Conservation (phyloP, 768 basidiomycete genomes). For the Galerina marginata region DNA sequence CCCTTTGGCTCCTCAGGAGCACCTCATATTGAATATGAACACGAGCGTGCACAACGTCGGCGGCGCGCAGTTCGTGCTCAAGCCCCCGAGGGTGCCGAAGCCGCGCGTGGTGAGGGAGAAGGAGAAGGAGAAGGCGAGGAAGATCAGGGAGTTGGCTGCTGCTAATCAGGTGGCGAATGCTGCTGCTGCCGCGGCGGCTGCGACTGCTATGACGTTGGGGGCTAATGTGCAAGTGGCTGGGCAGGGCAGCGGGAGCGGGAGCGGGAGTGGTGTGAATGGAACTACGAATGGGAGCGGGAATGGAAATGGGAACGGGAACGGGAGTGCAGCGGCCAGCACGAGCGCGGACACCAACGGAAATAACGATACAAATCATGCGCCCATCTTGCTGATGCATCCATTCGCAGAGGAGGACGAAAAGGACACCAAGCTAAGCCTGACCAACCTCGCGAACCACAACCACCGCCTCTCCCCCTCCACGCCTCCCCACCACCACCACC, state of each 20-base stretch:
- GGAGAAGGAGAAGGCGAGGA: neutral
- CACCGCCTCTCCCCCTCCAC: too few relatives aligned
- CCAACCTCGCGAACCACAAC: too few relatives aligned
- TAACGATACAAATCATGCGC: neutral
- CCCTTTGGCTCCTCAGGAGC: conserved; percentile 18
- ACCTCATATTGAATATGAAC: conserved; percentile 14
- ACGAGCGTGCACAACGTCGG: conserved; percentile 17
- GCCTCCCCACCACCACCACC: neutral
- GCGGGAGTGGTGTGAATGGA: neutral
- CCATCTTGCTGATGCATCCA: too few relatives aligned
- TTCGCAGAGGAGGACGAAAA: neutral
- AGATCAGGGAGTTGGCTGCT: neutral
- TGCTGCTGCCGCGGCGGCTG: neutral
- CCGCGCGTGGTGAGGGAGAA: neutral
- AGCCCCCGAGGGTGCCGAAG: conserved; percentile 19
- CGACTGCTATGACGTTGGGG: neutral
- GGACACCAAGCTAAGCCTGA: too few relatives aligned
- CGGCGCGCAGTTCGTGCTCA: conserved; percentile 29
- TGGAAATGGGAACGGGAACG: neutral
- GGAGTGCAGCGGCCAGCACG: neutral
- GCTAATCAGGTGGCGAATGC: neutral
- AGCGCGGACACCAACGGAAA: neutral
- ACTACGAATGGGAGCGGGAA: neutral
- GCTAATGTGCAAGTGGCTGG: neutral
- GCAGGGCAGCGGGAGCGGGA: neutral